Conservation (phyloP, 768 basidiomycete species). For the Phylloporus scabripes region DNA sequence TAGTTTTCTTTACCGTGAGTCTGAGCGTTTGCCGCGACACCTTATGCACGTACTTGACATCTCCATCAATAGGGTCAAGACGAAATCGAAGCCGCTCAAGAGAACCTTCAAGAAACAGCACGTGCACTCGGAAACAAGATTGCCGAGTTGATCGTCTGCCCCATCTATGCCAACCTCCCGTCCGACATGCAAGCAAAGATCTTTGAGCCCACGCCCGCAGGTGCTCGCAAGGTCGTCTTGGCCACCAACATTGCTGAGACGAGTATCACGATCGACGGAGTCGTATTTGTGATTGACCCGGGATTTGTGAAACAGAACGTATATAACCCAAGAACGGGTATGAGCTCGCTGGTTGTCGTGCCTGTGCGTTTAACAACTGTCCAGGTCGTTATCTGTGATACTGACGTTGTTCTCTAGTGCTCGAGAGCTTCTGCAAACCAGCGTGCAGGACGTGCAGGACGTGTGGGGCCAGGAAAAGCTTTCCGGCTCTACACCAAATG, state of each 20-base stretch:
- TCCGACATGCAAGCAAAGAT: conserved; percentile 99
- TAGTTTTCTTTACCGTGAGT: conserved; percentile 92
- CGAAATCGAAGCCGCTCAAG: conserved; percentile 96
- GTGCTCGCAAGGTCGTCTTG: conserved; percentile 93
- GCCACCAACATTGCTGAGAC: conserved; percentile 99
- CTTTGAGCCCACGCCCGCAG: conserved; percentile 96
- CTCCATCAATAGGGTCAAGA: conserved; percentile 71
- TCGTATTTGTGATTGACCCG: conserved; percentile 98
- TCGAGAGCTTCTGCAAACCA: conserved; percentile 97
- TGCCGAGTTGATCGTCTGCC: conserved; percentile 81
- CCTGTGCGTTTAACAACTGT: conserved; percentile 55
- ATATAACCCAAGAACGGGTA: conserved; percentile 97
- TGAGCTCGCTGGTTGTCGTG: conserved; percentile 94
- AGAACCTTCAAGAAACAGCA: conserved; percentile 93
- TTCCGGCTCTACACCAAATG: conserved; percentile 99
- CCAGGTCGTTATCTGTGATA: not conserved
- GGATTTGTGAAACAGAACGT: conserved; percentile 99
- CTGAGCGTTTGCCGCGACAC: not conserved
- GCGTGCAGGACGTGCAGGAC: conserved; percentile 92
- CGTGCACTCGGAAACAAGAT: conserved; percentile 95
- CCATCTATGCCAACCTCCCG: conserved; percentile 98
- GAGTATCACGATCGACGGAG: conserved; percentile 98
- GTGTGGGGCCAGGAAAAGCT: conserved; percentile 96
- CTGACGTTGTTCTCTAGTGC: conserved; percentile 47
- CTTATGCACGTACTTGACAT: not conserved